A percentile compares a stretch with the other conserved stretches of the same genome.
phyloP scores from a whole-genome alignment of 768 basidiomycete genomes.

The Lanmaoa pseudosensibilis region DNA sequence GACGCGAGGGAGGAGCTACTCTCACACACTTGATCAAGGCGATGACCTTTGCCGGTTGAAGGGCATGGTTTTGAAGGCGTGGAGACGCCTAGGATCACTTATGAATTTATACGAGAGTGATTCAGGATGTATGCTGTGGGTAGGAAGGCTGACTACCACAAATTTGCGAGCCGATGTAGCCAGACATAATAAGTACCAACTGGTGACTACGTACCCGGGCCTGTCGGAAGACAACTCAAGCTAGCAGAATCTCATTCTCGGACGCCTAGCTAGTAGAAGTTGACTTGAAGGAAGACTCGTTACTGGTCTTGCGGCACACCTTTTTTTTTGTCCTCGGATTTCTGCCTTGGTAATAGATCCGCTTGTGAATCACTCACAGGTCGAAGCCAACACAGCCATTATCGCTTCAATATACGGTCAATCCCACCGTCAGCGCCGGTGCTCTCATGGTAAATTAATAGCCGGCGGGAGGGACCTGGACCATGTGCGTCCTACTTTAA shows the following conservation, averaged over 20 bases:
- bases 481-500: background rate
- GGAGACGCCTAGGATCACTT: slow-evolving; percentile 36
- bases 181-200: too few relatives aligned
- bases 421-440: background rate
- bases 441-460: background rate
- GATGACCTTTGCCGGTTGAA: slow-evolving; percentile 40
- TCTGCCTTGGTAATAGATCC: background rate
- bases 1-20: slow-evolving; percentile 55
- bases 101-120: slow-evolving; percentile 49
- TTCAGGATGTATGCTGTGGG: too few relatives aligned
- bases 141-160: too few relatives aligned
- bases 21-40: slow-evolving; percentile 62
- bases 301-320: background rate
- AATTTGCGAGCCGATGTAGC: too few relatives aligned
- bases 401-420: too few relatives aligned
- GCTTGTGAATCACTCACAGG: background rate
- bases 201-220: background rate
- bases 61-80: slow-evolving; percentile 46
- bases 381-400: background rate
- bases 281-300: background rate
- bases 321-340: background rate
- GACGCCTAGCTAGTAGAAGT: too few relatives aligned
- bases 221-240: too few relatives aligned
- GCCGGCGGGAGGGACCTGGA: background rate
- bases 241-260: too few relatives aligned